Conservation (phyloP, 176 grass and related monocot species). For the Pharus latifolius region DNA sequence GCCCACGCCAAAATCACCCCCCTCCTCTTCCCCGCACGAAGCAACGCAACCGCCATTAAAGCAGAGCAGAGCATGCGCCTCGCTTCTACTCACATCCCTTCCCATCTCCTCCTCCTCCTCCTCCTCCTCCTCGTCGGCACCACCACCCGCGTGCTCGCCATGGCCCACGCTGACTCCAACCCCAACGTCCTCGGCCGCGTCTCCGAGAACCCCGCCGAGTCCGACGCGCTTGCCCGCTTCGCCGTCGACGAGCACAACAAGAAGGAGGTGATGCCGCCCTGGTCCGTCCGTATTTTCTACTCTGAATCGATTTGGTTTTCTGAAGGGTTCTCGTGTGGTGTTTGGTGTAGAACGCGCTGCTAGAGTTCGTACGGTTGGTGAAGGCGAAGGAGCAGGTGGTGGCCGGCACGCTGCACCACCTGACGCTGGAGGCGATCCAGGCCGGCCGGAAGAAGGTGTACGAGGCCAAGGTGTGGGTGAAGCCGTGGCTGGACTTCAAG, state of each 20-base stretch:
- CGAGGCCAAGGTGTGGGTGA: slow-evolving; percentile 94
- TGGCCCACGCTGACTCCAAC: not conserved
- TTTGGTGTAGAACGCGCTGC: slow-evolving; percentile 56
- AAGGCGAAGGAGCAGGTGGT: slow-evolving; percentile 92
- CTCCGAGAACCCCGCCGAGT: slow-evolving; percentile 20
- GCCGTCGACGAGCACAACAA: slow-evolving; percentile 92
- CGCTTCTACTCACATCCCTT: not conserved
- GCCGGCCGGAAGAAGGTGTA: slow-evolving; percentile 78
- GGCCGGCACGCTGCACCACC: slow-evolving; percentile 69
- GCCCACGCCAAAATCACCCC: too few relatives aligned
- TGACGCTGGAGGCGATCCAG: slow-evolving; percentile 73
- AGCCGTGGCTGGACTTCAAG: slow-evolving; percentile 89
- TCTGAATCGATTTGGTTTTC: not conserved
- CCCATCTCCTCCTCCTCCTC: not conserved
- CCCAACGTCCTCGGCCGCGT: slow-evolving; percentile 30
- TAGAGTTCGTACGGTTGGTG: slow-evolving; percentile 77
- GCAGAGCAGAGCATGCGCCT: slow-evolving; percentile 28
- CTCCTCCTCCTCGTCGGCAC: slow-evolving; percentile 4
- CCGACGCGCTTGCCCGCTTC: slow-evolving; percentile 70
- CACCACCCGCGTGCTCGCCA: slow-evolving; percentile 23
- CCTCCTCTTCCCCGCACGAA: not conserved
- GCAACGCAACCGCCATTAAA: too few relatives aligned
- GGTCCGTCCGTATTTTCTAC: too few relatives aligned
- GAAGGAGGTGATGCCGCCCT: slow-evolving; percentile 48
- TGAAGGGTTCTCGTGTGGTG: not conserved